Evolutionary conservation across 2,329 filamentous ascomycete species (phyloP), one percentile per base, ranked within the genome.

Genomic region (Ophiostoma triangulosporum): DNA sequence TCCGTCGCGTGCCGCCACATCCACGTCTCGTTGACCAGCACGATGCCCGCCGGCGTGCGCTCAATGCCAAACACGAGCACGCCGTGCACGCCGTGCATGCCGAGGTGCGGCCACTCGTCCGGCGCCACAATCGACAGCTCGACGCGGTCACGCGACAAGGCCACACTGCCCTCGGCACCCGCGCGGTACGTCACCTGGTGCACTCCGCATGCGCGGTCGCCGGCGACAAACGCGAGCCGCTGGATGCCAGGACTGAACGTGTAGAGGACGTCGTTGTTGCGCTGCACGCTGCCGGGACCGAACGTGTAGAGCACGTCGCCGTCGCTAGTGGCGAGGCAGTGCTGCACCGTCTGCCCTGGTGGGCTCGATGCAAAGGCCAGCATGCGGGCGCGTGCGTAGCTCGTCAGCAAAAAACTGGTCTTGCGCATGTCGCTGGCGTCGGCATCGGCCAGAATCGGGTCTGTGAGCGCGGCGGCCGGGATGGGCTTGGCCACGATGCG

Each of bases 21-120:
- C 67, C 66, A 68, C n/a, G 67, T 68, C 62, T 69, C 66, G 54
- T 68, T 68, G 46, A 66, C 60, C 49, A 69, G 65, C 7, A 64
- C 58, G 26, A 64, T 56, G 12, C 49, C 38, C 1, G 52, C 52
- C 4, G 52, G 52, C 4, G 54, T 51, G 38, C 48, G 52, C 43
- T 60, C 57, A 1, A 65, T 52, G 22, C 58, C 62, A 1, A 59
- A 54, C 11, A 66, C 58, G 6, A 66, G 55, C 7, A 66, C 22
- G 1, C 60, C 63, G 17, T 58, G 55, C 7, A 61, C 60, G 1
- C 60, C 63, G 17, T 58, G 55, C 7, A 61, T 59, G 1, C 51
- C 46, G n/a, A 61, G 59, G 6, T 62, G 62, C 8, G 55, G 58
- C 46, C 61, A 63, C 1, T 56, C 60, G 1, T 54, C 31, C 4